Evolutionary conservation across 1,139 yeast species (phyloP).

Genomic region (Debaryomyces nepalensis): DNA sequence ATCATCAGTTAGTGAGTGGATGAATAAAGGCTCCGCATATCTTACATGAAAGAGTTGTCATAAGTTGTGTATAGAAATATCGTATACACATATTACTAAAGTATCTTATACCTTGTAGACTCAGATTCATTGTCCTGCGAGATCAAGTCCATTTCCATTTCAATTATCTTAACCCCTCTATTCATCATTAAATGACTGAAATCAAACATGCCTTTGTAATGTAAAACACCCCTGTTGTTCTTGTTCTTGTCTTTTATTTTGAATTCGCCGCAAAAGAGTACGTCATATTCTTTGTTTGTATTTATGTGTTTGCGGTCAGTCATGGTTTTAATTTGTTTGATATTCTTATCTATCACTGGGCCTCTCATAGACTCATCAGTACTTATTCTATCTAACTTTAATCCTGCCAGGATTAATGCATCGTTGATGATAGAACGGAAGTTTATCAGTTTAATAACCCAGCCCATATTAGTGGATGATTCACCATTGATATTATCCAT

Average conservation of each 20-base stretch:
- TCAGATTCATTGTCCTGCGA: slow-evolving; percentile 13
- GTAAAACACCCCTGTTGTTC: slow-evolving; percentile 23
- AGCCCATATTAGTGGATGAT: slow-evolving; percentile 18
- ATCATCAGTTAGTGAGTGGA: neutral
- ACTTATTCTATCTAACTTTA: slow-evolving; percentile 31
- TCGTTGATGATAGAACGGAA: slow-evolving; percentile 25
- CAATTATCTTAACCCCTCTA: slow-evolving; percentile 34
- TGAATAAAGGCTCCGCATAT: neutral
- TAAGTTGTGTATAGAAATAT: neutral
- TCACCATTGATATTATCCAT: slow-evolving; percentile 16
- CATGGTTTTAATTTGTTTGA: slow-evolving; percentile 5
- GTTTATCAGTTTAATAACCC: slow-evolving; percentile 37
- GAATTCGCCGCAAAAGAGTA: slow-evolving; percentile 31
- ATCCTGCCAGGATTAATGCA: slow-evolving; percentile 29
- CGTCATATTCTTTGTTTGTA: slow-evolving; percentile 26
- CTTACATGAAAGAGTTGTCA: neutral
- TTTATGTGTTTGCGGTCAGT: slow-evolving; percentile 17
- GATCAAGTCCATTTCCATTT: slow-evolving; percentile 23
- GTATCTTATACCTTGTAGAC: slow-evolving; percentile 16
- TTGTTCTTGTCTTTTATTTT: slow-evolving; percentile 25
- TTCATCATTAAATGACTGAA: slow-evolving; percentile 37
- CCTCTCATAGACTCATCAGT: slow-evolving; percentile 20
- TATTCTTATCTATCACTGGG: neutral
- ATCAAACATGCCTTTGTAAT: slow-evolving; percentile 38
- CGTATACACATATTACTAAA: neutral